Base-by-base conservation (phyloP, 192 early-diverging fungal species). In the Rhizophagus sp. region DNA sequence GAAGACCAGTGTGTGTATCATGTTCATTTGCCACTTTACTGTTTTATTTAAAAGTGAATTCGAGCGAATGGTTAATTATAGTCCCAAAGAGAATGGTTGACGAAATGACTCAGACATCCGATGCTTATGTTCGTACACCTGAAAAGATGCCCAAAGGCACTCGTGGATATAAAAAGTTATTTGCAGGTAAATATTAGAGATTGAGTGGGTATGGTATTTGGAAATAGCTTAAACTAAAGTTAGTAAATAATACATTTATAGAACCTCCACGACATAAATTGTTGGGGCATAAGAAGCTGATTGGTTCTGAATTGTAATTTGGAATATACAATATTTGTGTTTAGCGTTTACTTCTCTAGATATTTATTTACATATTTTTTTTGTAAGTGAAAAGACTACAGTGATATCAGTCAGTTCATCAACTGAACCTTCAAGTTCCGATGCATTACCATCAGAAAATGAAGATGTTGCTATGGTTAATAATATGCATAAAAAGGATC, bases 61-160 rank as follows among this genome's bases (percentile, higher is more conserved):
- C 52, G 52, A 57, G 12, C 17, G 4, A 22, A 57, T 19, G 5
- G 25, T 67, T 11, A 12, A 27, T 17, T 13, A 27, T 67, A 67
- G 65, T 67, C 33, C 25, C 65, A 11, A 67, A 25, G 25, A 67
- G 65, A 22, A 67, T 67, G 65, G 25, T 30, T 33, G 65, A 67
- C 5, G 65, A 27, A 34, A 67, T 67, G 25, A 67, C 65, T 67
- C 65, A 67, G 65, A 67, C 65, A 11, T 67, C 65, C 4, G 33
- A 33, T 12, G 27, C 25, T 33, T 67, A 67, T 27, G 22, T 67
- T 67, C 24, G 27, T 33, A 22, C 13, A 19, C 25, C 65, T 33
- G 33, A 67, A 67, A 25, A 25, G 24, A 22, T 34, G 24, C 11
- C 33, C 33, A 67, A 67, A 34, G 65, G 65, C 12, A 33, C 65